Evolutionary conservation across 257 asterid genomes (phyloP).

Genomic region (Rhazya stricta): DNA sequence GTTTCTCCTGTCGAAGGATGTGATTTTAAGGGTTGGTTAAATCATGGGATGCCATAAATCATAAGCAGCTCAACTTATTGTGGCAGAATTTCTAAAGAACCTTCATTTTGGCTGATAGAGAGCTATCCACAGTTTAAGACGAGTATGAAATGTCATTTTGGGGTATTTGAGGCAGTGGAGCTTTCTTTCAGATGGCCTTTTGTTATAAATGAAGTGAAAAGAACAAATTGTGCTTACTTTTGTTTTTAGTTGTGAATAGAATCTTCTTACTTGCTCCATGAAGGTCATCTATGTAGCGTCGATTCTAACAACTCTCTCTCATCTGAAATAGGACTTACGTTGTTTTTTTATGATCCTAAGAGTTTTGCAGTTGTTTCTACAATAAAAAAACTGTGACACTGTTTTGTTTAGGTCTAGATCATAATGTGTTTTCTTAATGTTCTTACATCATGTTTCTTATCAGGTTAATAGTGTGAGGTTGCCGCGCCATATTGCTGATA

Average conservation of each 20-base stretch:
- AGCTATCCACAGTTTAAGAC: not conserved
- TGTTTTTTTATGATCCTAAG: not conserved
- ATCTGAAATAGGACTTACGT: not conserved
- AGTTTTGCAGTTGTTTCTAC: not conserved
- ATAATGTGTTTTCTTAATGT: not conserved
- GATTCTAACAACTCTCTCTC: not conserved
- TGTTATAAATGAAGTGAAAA: not conserved
- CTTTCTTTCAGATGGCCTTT: not conserved
- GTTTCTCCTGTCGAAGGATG: not conserved
- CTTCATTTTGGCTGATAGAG: not conserved
- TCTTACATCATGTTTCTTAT: conserved; percentile 1
- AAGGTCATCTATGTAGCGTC: not conserved
- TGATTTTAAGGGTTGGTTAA: not conserved
- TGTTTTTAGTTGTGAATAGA: not conserved
- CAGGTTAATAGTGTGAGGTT: conserved; percentile 98
- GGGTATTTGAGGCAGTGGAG: not conserved
- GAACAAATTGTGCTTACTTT: not conserved
- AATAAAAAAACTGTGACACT: not conserved
- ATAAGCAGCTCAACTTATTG: not conserved
- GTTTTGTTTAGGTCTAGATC: not conserved
- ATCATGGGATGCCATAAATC: not conserved
- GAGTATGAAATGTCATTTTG: no score
- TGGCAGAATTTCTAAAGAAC: not conserved
- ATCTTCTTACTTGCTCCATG: not conserved
- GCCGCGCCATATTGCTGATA: conserved; percentile 93